These are phyloP conservation scores for Pulicaria dysenterica DNA, from an alignment of 129 eudicot genomes.

Conservation along the genomic window DNA sequence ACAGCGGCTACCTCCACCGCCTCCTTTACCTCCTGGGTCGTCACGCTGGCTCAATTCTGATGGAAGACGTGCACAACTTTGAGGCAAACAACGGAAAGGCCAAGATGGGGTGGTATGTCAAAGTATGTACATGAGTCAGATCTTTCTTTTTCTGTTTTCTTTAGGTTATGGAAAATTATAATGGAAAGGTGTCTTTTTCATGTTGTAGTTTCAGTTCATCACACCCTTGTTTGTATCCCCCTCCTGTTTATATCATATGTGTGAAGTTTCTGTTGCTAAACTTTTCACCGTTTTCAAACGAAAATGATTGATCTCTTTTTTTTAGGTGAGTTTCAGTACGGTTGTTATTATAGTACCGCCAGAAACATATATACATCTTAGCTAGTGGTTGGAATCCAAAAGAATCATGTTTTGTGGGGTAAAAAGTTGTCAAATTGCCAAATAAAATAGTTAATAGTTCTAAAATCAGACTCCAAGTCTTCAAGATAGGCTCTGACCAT, in stretches of 20 bases:
- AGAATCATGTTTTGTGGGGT: no score
- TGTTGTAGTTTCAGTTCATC: slow-evolving; percentile 22
- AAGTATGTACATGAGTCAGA: slow-evolving; percentile 40
- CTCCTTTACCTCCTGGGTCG: background rate
- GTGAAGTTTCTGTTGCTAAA: slow-evolving; percentile 6
- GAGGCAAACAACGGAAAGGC: slow-evolving; percentile 9
- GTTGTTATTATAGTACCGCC: no score
- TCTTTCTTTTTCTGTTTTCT: slow-evolving; percentile 22
- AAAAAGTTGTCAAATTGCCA: no score
- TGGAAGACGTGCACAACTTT: slow-evolving; percentile 34
- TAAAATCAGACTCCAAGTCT: no score
- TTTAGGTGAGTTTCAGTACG: no score
- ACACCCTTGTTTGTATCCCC: slow-evolving; percentile 1
- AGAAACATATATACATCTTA: no score
- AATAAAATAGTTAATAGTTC: no score
- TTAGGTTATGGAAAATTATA: background rate
- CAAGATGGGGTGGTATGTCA: background rate
- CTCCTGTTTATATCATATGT: background rate
- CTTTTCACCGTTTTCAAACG: no score
- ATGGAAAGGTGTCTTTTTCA: slow-evolving; percentile 16
- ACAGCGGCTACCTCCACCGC: background rate
- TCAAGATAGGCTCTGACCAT: no score
- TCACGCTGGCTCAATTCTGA: slow-evolving; percentile 19
- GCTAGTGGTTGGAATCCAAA: no score
- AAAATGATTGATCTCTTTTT: no score